A percentile compares a stretch with the other conserved stretches of the same genome.
Evolutionary conservation across 352 stramenopile genomes (phyloP).

Genomic region (Plasmopara halstedii): DNA sequence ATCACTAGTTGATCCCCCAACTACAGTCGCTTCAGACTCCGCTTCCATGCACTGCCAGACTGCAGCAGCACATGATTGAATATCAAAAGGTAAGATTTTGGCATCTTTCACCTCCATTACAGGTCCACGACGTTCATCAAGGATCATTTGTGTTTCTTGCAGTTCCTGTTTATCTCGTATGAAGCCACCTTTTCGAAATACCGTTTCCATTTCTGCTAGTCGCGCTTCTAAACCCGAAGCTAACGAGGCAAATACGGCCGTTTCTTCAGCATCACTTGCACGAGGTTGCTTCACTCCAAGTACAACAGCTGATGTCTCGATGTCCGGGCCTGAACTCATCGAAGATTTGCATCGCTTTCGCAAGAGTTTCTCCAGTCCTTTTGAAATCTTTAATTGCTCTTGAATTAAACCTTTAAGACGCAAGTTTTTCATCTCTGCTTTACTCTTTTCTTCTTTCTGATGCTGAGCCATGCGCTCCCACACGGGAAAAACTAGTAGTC

Average conservation of each 20-base stretch:
- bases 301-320: constrained; percentile 7
- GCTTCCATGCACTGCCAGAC: constrained; percentile 32
- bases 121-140: constrained; percentile 35
- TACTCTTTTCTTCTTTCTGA: constrained; percentile 60
- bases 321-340: constrained; percentile 18
- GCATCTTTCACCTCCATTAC: constrained; percentile 46
- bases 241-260: constrained; percentile 29
- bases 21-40: constrained; percentile 20
- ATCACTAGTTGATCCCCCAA: constrained; percentile 21
- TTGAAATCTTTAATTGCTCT: constrained; percentile 50
- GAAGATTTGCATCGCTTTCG: constrained; percentile 45
- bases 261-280: constrained; percentile 29
- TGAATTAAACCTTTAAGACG: constrained; percentile 45
- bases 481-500: constrained; percentile 20
- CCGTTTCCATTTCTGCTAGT: constrained; percentile 28
- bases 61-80: constrained; percentile 22
- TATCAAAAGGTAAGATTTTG: constrained; percentile 44
- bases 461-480: constrained; percentile 61
- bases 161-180: constrained; percentile 31
- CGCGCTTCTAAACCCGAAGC: constrained; percentile 22
- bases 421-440: constrained; percentile 65
- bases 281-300: constrained; percentile 21
- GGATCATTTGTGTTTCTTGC: constrained; percentile 43
- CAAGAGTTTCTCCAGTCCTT: constrained; percentile 46
- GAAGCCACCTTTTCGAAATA: constrained; percentile 36